Conservation (phyloP, 192 early-diverging fungal genomes). For the Dimargaris cristalligena region DNA sequence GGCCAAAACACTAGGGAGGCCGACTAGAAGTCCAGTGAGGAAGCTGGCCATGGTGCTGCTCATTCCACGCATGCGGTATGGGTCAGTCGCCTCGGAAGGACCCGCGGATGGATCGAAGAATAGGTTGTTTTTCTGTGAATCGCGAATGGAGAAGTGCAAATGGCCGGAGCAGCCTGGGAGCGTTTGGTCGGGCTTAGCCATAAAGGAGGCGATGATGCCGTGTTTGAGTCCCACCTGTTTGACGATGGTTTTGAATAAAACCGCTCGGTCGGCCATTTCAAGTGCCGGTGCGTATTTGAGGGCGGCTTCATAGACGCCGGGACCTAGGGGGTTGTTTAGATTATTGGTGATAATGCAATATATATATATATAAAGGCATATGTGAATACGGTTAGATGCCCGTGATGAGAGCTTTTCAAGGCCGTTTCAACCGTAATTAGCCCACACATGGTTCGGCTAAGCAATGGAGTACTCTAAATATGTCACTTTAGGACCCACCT, state of each 20-base stretch:
- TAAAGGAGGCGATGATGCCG: conserved; percentile 61
- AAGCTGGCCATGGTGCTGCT: conserved; percentile 35
- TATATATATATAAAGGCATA: no score
- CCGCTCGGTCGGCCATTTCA: conserved; percentile 49
- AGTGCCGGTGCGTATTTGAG: conserved; percentile 40
- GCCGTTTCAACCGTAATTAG: no score
- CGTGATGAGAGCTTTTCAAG: no score
- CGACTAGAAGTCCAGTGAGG: conserved; percentile 33
- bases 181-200: conserved; percentile 61
- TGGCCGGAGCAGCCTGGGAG: conserved; percentile 71
- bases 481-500: conserved; percentile 28
- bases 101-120: conserved; percentile 26
- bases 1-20: conserved; percentile 50
- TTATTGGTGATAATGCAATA: background rate
- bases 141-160: conserved; percentile 50
- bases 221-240: conserved; percentile 54
- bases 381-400: no score
- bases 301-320: conserved; percentile 70
- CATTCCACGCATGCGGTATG: conserved; percentile 20
- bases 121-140: conserved; percentile 25
- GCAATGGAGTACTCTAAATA: no score
- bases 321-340: conserved; percentile 22
- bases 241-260: conserved; percentile 54
- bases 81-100: conserved; percentile 10
- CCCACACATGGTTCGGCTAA: no score